Conservation (phyloP, 2,329 filamentous ascomycete genomes). For the Xylariaceae sp. region DNA sequence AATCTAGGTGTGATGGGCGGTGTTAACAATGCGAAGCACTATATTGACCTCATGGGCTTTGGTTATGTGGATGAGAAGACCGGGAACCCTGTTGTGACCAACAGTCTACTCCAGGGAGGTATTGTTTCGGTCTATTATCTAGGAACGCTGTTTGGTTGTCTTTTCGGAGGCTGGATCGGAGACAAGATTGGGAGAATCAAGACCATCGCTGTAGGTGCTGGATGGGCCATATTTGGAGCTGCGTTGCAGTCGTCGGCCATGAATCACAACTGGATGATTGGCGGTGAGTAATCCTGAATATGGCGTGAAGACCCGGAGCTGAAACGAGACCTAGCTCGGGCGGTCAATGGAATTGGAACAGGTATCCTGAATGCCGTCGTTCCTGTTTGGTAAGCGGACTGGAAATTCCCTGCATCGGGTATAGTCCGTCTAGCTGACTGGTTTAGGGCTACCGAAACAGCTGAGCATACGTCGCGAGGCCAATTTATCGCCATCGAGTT, state of each 20-base stretch:
- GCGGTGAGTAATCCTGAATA: conserved; percentile 50
- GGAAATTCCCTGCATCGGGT: not conserved
- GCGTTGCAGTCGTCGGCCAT: conserved; percentile 69
- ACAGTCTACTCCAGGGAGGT: conserved; percentile 67
- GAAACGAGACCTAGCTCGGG: conserved; percentile 51
- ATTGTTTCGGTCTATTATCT: conserved; percentile 65
- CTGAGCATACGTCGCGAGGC: conserved; percentile 71
- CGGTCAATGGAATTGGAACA: conserved; percentile 70
- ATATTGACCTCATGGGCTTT: conserved; percentile 69
- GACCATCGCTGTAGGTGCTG: conserved; percentile 65
- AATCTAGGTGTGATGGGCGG: conserved; percentile 60
- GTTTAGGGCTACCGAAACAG: conserved; percentile 68
- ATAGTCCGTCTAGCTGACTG: not conserved
- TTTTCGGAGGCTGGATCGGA: conserved; percentile 68
- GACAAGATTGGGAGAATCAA: conserved; percentile 68
- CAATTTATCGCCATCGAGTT: conserved; percentile 76
- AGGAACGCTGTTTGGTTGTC: conserved; percentile 66
- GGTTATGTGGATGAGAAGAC: conserved; percentile 62
- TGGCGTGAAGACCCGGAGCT: conserved; percentile 6
- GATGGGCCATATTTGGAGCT: conserved; percentile 67
- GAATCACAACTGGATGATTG: conserved; percentile 75
- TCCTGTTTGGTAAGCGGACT: conserved; percentile 60
- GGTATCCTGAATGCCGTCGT: conserved; percentile 74
- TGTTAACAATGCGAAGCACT: conserved; percentile 70
- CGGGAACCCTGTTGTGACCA: conserved; percentile 58